phyloP scores from a whole-genome alignment of 2,329 filamentous ascomycete species.

The Nemania serpens region DNA sequence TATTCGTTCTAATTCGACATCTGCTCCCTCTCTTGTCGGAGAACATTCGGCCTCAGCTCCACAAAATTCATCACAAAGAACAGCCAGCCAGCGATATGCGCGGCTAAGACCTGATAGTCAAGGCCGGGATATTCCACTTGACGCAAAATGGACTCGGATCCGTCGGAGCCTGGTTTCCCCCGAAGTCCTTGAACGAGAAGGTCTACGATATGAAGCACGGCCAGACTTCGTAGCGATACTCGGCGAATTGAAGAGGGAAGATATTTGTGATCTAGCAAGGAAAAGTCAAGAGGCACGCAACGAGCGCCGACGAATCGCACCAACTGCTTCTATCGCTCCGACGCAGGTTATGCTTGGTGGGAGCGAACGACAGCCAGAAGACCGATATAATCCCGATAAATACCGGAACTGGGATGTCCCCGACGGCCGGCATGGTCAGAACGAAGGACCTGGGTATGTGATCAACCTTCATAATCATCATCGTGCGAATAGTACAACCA shows the following conservation, averaged over 20 bases:
- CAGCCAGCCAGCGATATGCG: slow-evolving; percentile 35
- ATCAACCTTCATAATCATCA: slow-evolving; percentile 28
- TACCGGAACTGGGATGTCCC: slow-evolving; percentile 41
- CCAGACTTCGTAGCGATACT: slow-evolving; percentile 65
- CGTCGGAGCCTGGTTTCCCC: slow-evolving; percentile 60
- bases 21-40: slow-evolving; percentile 35
- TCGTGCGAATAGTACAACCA: slow-evolving; percentile 32
- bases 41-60: slow-evolving; percentile 20
- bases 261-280: slow-evolving; percentile 58
- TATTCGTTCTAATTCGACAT: slow-evolving; percentile 33
- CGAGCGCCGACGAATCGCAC: slow-evolving; percentile 31
- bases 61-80: not conserved
- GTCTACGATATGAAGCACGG: slow-evolving; percentile 63
- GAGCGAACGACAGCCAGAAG: slow-evolving; percentile 31
- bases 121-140: slow-evolving; percentile 59
- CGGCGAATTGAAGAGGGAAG: slow-evolving; percentile 55
- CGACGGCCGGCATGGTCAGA: slow-evolving; percentile 25
- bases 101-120: slow-evolving; percentile 60
- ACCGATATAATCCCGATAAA: slow-evolving; percentile 41
- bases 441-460: slow-evolving; percentile 30
- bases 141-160: slow-evolving; percentile 65
- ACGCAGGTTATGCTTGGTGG: slow-evolving; percentile 11
- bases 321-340: not conserved
- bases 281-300: slow-evolving; percentile 53
- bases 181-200: slow-evolving; percentile 59